These are phyloP conservation scores for Malassezia equina DNA, from an alignment of 1,284 basidiomycete species.

Conservation along the genomic window DNA sequence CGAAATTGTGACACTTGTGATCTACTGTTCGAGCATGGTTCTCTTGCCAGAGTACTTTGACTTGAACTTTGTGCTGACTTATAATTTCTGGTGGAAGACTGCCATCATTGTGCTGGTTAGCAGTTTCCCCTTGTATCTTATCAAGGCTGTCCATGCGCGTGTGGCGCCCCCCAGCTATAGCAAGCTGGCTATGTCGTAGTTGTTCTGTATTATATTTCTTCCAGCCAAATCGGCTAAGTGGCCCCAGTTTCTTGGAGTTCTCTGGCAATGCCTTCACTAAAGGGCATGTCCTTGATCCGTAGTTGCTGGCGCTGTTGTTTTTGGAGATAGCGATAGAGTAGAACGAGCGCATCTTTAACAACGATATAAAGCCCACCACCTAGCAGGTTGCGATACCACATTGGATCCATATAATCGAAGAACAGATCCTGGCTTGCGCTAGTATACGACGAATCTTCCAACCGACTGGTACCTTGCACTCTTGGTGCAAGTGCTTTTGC, in stretches of 20 bases:
- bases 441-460: neutral
- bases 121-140: conserved; percentile 77
- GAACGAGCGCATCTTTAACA: conserved; percentile 25
- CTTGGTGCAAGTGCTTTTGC: neutral
- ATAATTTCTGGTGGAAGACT: conserved; percentile 82
- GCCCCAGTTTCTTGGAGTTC: conserved; percentile 10
- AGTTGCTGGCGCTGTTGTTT: conserved; percentile 24
- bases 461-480: neutral
- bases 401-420: conserved; percentile 35
- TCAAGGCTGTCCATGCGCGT: conserved; percentile 74
- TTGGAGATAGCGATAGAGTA: conserved; percentile 28
- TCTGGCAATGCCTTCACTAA: conserved; percentile 24
- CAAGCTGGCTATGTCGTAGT: conserved; percentile 54
- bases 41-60: conserved; percentile 97
- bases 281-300: conserved; percentile 31
- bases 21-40: conserved; percentile 84
- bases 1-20: conserved; percentile 73
- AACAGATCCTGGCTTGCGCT: neutral
- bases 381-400: conserved; percentile 39
- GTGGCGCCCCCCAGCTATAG: conserved; percentile 87
- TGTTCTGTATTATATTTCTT: neutral
- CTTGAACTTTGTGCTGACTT: conserved; percentile 77
- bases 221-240: neutral
- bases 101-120: conserved; percentile 77
- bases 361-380: conserved; percentile 35